Evolutionary conservation across 116 monocot genomes (phyloP).

Genomic region (Cymodocea nodosa): DNA sequence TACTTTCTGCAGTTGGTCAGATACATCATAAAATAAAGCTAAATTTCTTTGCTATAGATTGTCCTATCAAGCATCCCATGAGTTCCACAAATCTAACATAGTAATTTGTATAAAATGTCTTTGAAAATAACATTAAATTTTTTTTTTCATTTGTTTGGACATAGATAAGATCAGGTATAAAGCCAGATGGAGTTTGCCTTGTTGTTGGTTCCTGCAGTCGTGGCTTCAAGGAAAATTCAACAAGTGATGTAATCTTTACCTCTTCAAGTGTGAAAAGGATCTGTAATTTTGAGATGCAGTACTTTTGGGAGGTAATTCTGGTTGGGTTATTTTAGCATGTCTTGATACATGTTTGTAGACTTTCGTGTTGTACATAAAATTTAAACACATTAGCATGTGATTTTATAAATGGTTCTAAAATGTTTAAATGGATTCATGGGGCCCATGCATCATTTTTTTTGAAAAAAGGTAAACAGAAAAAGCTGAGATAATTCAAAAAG

Average conservation of each 20-base stretch:
- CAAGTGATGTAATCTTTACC: conserved; percentile 90
- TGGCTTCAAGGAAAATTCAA: conserved; percentile 62
- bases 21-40: no score
- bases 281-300: conserved; percentile 41
- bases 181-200: conserved; percentile 97
- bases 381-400: background rate
- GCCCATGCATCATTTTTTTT: no score
- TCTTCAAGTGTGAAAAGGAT: conserved; percentile 41
- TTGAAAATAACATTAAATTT: background rate
- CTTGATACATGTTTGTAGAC: background rate
- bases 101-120: no score
- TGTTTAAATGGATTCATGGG: no score
- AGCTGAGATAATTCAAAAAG: no score
- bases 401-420: no score
- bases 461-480: no score
- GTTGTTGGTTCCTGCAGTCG: conserved; percentile 82
- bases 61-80: no score
- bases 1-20: no score
- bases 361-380: background rate
- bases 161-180: conserved; percentile 64
- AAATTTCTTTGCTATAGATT: no score
- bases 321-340: background rate
- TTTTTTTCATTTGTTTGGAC: conserved; percentile 4
- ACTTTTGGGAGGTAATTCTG: conserved; percentile 85
- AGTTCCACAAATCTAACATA: no score